These are phyloP conservation scores for Lentinula novae-zelandiae DNA, from an alignment of 1,284 basidiomycete genomes.

Conservation along the genomic window DNA sequence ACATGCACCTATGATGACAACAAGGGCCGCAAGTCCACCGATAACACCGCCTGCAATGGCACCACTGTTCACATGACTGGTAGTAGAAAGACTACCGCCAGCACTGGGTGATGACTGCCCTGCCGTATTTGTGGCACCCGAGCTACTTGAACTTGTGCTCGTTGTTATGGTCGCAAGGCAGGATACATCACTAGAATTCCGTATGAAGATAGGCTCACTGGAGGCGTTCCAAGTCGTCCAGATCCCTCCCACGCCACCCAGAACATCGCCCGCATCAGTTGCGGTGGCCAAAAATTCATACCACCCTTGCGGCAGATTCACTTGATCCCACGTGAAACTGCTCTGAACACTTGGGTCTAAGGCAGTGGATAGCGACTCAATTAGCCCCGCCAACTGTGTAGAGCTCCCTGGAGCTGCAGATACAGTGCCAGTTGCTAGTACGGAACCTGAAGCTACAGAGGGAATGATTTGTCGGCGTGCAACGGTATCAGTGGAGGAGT, in stretches of 20 bases:
- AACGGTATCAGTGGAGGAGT: neutral
- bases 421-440: neutral
- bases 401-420: neutral
- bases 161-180: slow-evolving; percentile 5
- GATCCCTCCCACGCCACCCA: neutral
- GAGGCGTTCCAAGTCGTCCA: neutral
- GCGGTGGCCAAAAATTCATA: slow-evolving; percentile 7
- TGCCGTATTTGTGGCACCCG: neutral
- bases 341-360: neutral
- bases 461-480: neutral
- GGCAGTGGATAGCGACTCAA: slow-evolving; percentile 1
- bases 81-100: neutral
- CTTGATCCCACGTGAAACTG: slow-evolving; percentile 3
- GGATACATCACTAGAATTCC: slow-evolving; percentile 5
- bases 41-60: slow-evolving; percentile 11
- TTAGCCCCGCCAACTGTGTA: neutral
- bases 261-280: slow-evolving; percentile 4
- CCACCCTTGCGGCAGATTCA: slow-evolving; percentile 10
- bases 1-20: neutral
- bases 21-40: slow-evolving; percentile 4
- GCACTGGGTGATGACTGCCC: slow-evolving; percentile 1
- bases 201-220: neutral
- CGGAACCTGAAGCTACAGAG: neutral
- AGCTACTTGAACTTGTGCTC: slow-evolving; percentile 3
- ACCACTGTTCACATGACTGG: neutral